These are phyloP conservation scores for Alternaria solani DNA, from an alignment of 2,329 filamentous ascomycete genomes.

Conservation along the genomic window DNA sequence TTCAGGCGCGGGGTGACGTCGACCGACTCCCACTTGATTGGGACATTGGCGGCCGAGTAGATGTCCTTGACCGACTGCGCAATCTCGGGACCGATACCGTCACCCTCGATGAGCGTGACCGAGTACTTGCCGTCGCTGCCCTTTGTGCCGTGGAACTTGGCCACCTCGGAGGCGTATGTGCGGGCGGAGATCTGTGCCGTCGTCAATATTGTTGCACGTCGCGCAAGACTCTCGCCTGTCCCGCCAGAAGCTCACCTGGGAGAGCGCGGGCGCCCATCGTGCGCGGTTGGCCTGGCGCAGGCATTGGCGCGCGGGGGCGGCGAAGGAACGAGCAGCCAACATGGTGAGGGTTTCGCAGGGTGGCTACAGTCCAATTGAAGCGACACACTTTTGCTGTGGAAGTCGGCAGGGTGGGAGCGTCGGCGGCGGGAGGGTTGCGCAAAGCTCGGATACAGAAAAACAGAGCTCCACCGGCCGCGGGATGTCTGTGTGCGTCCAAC, in stretches of 20 bases:
- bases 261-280: conserved; percentile 58
- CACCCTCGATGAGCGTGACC: conserved; percentile 97
- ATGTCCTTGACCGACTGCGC: conserved; percentile 98
- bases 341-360: conserved; percentile 64
- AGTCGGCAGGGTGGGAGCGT: conserved; percentile 27
- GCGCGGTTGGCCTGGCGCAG: conserved; percentile 69
- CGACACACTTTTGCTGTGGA: conserved; percentile 44
- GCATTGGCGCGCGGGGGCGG: conserved; percentile 80
- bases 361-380: conserved; percentile 44
- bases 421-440: conserved; percentile 34
- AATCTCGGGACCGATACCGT: conserved; percentile 98
- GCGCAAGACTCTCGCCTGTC: neutral
- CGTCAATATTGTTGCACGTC: conserved; percentile 9
- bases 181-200: conserved; percentile 40
- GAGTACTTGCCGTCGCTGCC: conserved; percentile 91
- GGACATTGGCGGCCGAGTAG: conserved; percentile 93
- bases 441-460: conserved; percentile 40
- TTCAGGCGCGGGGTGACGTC: conserved; percentile 94
- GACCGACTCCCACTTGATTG: conserved; percentile 95
- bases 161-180: conserved; percentile 72
- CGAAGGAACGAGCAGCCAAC: conserved; percentile 82
- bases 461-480: conserved; percentile 38
- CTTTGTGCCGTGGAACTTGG: conserved; percentile 92
- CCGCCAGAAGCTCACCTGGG: conserved; percentile 62
- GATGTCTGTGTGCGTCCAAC: conserved; percentile 15